Conservation (phyloP, 164 flowering plant genomes). For the Buxus sempervirens region DNA sequence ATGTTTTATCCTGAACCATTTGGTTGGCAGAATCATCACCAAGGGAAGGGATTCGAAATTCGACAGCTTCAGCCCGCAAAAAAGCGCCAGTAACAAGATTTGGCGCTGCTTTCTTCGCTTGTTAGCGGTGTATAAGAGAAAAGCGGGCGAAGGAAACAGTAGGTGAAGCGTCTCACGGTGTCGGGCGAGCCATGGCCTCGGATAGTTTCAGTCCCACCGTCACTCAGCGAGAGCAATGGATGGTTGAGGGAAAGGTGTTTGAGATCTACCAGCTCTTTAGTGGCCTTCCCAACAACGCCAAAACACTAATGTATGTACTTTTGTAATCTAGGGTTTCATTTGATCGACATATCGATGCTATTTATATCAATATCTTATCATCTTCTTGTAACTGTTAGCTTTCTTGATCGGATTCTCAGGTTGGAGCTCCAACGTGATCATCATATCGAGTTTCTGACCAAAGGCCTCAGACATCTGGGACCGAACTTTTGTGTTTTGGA, state of each 20-base stretch:
- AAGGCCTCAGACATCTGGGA: conserved; percentile 53
- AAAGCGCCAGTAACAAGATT: too few relatives aligned
- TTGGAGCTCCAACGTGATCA: conserved; percentile 59
- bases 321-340: conserved; percentile 10
- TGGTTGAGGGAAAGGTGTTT: conserved; percentile 34
- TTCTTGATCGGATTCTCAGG: conserved; percentile 29
- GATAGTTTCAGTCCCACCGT: conserved; percentile 21
- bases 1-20: too few relatives aligned
- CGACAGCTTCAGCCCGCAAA: too few relatives aligned
- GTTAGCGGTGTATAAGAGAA: too few relatives aligned
- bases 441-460: conserved; percentile 56
- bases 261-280: conserved; percentile 31
- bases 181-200: conserved; percentile 2
- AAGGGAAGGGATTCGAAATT: too few relatives aligned
- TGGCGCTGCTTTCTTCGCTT: too few relatives aligned
- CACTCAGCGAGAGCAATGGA: conserved; percentile 46
- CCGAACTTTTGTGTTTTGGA: conserved; percentile 63
- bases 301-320: conserved; percentile 31
- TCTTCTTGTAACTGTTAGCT: not conserved
- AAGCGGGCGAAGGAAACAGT: not conserved
- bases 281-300: conserved; percentile 24
- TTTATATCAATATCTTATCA: not conserved
- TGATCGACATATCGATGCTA: not conserved
- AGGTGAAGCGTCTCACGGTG: not conserved
- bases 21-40: too few relatives aligned